Base-by-base conservation (phyloP, 169 alveolate genomes). In the Theileria sp. region DNA sequence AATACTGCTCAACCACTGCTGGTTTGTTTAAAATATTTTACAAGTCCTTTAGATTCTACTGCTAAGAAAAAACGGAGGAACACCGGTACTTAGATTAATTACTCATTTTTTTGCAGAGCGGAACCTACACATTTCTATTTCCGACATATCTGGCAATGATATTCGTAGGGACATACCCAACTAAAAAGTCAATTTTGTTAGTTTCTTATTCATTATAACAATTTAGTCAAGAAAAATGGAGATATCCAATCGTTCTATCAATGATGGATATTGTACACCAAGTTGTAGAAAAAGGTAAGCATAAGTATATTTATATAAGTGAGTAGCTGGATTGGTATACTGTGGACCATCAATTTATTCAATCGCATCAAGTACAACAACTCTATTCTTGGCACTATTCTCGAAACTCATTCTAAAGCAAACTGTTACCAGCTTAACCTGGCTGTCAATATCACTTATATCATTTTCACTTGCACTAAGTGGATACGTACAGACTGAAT, bases 101-200 rank as follows among this genome's bases (percentile, higher is more conserved):
- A 44, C 36, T 28, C 77, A 49, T 3, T 44, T 30, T 51, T 44
- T 30, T 38, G 21, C 54, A 71, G 81, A 77, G 51, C 13, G 90
- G 90, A 32, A 77, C 87, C 21, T 84, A 84, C 80, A 77, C 86
- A 19, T 84, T 84, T 62, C 87, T 84, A 10, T 49, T 84, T 8
- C 90, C 90, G 7, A 84, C 90, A 60, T 84, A 84, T 36, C 23
- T 84, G 28, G 90, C 87, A 23, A 84, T 84, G 90, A 70, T 84
- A 17, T 84, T 86, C 76, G 90, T 84, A 17, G 90, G 90, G 7
- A 38, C 26, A 50, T 84, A 84, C 26, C 90, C 90, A 12, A 84
- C 90, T 15, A 84, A 78, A 32, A 84, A 84, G 60, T 34, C 77
- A 28, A 71, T 84, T 38, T 78, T 80, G 88, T 80, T 28, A 25